Evolutionary conservation across 2,329 filamentous ascomycete species (phyloP), one percentile per base, ranked within the genome.

Genomic region (Apiospora aurea): DNA sequence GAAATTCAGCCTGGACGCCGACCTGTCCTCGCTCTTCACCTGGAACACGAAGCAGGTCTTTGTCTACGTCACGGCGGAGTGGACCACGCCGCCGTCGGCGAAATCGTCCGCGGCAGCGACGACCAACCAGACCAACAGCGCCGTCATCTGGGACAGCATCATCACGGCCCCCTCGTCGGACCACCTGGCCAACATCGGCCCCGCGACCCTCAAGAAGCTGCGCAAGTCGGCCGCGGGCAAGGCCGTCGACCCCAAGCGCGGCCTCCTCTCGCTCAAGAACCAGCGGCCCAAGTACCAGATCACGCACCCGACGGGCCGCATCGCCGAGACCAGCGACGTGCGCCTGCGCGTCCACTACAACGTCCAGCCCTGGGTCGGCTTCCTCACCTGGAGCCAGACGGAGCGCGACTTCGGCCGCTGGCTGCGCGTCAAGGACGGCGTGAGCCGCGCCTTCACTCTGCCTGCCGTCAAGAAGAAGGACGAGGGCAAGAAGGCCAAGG

Each of bases 11-110:
- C 89, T 99, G 73, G 93, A 97, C 79, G 93, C 95, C 70, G 96
- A 99, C 84, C 89, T 99, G 73, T 93, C 91, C 73, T 92, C 92
- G 61, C 93, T 99, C 77, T 98, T 98, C 89, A 97, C 94, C 80
- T 99, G 96, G 96, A 99, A 99, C 87, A 99, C 97, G 26, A 99
- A 99, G 83, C 94, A 98, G 84, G 86, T 99, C 79, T 99, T 98
- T 84, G 91, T 98, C 82, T 99, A 97, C 85, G 91, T 99, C 72
- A 96, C 94, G 71, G 96, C 96, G 71, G 92, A 91, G 77, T 92
- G 90, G 90, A 85, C 87, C 38, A 79, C 79, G 69, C 75, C 75
- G 61, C 34, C 57, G 74, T 75, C 16, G 77, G 82, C 41, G 76
- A 51, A 51, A 51, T 14, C 49, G 10, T 29, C 77, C 49, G 78